Evolutionary conservation across 2,329 filamentous ascomycete species (phyloP), one percentile per base, ranked within the genome.

Genomic region (Dryadomyces sulphureus): DNA sequence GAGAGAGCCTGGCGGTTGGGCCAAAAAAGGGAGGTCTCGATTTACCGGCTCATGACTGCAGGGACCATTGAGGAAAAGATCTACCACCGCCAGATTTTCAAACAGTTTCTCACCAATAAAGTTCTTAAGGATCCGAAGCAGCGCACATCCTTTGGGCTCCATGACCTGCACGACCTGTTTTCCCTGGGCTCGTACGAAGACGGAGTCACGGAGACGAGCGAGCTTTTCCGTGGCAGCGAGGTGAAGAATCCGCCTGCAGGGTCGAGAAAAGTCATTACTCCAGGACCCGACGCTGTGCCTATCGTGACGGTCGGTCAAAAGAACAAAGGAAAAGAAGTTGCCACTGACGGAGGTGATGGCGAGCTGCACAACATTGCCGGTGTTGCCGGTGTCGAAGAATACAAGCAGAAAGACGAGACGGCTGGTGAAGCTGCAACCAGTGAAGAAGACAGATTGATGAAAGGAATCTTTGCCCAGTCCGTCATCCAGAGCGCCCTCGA

Each of bases 21-120:
- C 0, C 92, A 98, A 65, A 95, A 93, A 62, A 81, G 84, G 45
- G 87, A 94, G 41, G 92, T 98, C 24, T 89, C 87, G 5, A 94
- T 98, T 20, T 98, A 95, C 60, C 83, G 93, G 32, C 72, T 98
- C n/a, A 94, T 98, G 84, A 94, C 87, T 4, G 87, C 90, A 5
- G 92, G 92, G 1, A 98, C 93, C 0, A 98, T 98, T 21, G 92
- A 98, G 59, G 92, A 98, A 62, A 98, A 98, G 66, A 98, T 98
- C 25, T 98, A 96, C 52, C 90, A 98, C 61, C 83, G 93, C 16
- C 92, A 98, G 58, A 92, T 98, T 43, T 98, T 94, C 70, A 98
- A 98, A 62, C 90, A 96, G 55, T 95, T 96, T 58, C 71, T 98
- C 50, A 92, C 88, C 4, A 94, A 96, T 65, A 96, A 96, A 61